These are phyloP conservation scores for Echites panduratus DNA, from an alignment of 257 asterid genomes.

Conservation along the genomic window DNA sequence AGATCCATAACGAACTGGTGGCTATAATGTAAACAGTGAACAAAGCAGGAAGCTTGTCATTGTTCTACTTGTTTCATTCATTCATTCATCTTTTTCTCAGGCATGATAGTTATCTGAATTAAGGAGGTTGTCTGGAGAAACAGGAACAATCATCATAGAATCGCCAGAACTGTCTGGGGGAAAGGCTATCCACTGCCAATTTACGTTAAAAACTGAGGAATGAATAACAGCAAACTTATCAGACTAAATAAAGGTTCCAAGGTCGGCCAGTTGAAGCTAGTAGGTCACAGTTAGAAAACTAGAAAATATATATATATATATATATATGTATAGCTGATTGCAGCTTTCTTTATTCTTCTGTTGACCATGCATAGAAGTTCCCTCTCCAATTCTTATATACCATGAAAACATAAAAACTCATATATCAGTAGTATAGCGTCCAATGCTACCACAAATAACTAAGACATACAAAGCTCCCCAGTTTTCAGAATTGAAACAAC, in stretches of 20 bases:
- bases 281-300: background rate
- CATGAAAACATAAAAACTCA: background rate
- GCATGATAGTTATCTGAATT: background rate
- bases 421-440: background rate
- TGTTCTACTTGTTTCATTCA: background rate
- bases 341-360: too few relatives aligned
- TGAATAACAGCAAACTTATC: background rate
- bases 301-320: too few relatives aligned
- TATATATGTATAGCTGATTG: too few relatives aligned
- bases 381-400: background rate
- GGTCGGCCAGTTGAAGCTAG: background rate
- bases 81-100: background rate
- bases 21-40: background rate
- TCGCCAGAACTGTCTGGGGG: background rate
- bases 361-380: background rate
- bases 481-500: background rate
- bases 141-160: background rate
- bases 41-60: background rate
- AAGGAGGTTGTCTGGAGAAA: background rate
- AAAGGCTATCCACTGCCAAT: constrained; percentile 1
- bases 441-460: background rate
- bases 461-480: background rate
- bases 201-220: background rate
- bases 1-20: too few relatives aligned
- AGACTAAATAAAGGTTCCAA: background rate